Evolutionary conservation across 1,139 yeast species (phyloP).

Genomic region (Diutina siamensis): DNA sequence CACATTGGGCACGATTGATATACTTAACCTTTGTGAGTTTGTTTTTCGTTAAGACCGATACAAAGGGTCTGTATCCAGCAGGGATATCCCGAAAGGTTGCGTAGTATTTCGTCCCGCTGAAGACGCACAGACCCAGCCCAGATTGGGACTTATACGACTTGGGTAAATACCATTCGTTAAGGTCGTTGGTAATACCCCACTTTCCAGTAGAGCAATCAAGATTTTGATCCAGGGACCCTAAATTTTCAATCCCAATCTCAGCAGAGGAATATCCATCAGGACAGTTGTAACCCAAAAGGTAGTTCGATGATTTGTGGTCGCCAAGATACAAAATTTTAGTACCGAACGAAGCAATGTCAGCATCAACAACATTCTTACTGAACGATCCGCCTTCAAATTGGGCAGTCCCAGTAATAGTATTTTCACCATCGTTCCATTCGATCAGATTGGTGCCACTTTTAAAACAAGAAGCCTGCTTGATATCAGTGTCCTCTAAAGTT

Average conservation of each 20-base stretch:
- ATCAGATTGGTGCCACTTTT: background rate
- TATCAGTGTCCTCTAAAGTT: background rate
- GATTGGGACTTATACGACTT: background rate
- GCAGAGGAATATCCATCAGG: too few relatives aligned
- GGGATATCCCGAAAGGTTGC: background rate
- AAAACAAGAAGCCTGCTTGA: background rate
- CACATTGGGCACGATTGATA: background rate
- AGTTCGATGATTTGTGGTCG: too few relatives aligned
- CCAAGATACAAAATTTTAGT: too few relatives aligned
- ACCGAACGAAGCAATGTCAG: too few relatives aligned
- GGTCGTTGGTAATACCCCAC: background rate
- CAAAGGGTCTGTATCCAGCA: background rate
- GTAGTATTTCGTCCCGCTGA: too few relatives aligned
- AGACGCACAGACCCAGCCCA: background rate
- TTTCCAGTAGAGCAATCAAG: background rate
- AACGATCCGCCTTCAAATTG: background rate
- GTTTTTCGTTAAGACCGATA: background rate
- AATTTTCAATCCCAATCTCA: too few relatives aligned
- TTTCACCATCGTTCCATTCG: background rate
- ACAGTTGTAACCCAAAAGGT: too few relatives aligned
- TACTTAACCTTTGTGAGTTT: background rate
- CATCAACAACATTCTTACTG: too few relatives aligned
- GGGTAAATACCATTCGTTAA: background rate
- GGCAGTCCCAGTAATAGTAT: background rate
- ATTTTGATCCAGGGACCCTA: too few relatives aligned